These are phyloP conservation scores for Lecanicillium sp. DNA, from an alignment of 2,329 filamentous ascomycete species.

Conservation along the genomic window DNA sequence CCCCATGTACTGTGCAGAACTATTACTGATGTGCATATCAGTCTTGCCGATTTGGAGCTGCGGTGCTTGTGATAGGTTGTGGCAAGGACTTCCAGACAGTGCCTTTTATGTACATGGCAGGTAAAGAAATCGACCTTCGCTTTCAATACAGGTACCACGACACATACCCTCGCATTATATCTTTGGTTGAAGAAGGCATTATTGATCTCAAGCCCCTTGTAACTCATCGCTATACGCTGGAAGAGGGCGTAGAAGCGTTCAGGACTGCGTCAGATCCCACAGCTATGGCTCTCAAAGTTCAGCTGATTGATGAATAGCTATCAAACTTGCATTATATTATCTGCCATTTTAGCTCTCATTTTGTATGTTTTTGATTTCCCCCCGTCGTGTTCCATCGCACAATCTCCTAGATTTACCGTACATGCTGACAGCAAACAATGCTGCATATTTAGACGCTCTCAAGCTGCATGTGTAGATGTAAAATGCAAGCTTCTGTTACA, in stretches of 20 bases:
- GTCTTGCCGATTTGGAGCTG: slow-evolving; percentile 21
- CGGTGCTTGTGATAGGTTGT: slow-evolving; percentile 26
- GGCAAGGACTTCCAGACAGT: slow-evolving; percentile 25
- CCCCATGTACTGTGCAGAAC: no score
- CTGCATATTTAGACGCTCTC: no score
- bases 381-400: no score
- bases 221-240: slow-evolving; percentile 21
- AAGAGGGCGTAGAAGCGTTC: slow-evolving; percentile 23
- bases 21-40: neutral
- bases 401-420: no score
- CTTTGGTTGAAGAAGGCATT: slow-evolving; percentile 20
- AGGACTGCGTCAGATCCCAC: slow-evolving; percentile 8
- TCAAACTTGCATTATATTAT: no score
- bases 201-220: slow-evolving; percentile 22
- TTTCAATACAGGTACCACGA: slow-evolving; percentile 30
- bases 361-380: no score
- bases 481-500: no score
- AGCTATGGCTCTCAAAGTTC: slow-evolving; percentile 11
- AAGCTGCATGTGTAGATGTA: no score
- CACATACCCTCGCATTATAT: slow-evolving; percentile 31
- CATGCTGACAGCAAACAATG: no score
- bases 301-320: neutral
- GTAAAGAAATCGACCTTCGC: slow-evolving; percentile 25
- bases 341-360: no score
- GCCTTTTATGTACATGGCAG: slow-evolving; percentile 28